These are phyloP conservation scores for Heterobasidion irregulare DNA, from an alignment of 1,284 basidiomycete species.

Conservation along the genomic window DNA sequence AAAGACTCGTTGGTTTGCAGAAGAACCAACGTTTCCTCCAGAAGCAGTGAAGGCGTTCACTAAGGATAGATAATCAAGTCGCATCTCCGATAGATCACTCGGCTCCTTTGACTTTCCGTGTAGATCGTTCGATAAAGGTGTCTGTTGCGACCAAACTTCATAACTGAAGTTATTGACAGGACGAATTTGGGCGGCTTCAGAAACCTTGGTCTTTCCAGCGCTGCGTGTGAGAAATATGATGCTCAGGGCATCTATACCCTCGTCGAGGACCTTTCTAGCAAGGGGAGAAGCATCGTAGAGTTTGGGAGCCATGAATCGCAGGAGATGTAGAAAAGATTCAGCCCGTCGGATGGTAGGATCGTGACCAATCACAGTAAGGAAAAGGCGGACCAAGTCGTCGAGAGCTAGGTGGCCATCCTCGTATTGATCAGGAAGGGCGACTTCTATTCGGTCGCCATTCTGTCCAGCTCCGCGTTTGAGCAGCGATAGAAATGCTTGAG, in stretches of 20 bases:
- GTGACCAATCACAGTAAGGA: conserved; percentile 76
- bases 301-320: conserved; percentile 50
- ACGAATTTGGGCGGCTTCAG: conserved; percentile 27
- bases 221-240: conserved; percentile 39
- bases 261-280: conserved; percentile 47
- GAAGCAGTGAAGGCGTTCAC: conserved; percentile 45
- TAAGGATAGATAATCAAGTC: conserved; percentile 56
- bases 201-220: conserved; percentile 35
- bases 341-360: conserved; percentile 60
- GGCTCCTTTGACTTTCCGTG: conserved; percentile 35
- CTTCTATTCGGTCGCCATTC: conserved; percentile 28
- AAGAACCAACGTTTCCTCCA: conserved; percentile 45
- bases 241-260: conserved; percentile 66
- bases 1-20: conserved; percentile 41
- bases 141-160: conserved; percentile 16
- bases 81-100: conserved; percentile 50
- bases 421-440: conserved; percentile 53
- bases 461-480: conserved; percentile 33
- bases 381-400: conserved; percentile 64
- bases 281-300: conserved; percentile 47
- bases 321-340: conserved; percentile 57
- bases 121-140: conserved; percentile 25
- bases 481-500: conserved; percentile 51
- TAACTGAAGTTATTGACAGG: conserved; percentile 17
- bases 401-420: conserved; percentile 49